Evolutionary conservation across 2,329 filamentous ascomycete genomes (phyloP).

Genomic region (Colletotrichum graminicola): DNA sequence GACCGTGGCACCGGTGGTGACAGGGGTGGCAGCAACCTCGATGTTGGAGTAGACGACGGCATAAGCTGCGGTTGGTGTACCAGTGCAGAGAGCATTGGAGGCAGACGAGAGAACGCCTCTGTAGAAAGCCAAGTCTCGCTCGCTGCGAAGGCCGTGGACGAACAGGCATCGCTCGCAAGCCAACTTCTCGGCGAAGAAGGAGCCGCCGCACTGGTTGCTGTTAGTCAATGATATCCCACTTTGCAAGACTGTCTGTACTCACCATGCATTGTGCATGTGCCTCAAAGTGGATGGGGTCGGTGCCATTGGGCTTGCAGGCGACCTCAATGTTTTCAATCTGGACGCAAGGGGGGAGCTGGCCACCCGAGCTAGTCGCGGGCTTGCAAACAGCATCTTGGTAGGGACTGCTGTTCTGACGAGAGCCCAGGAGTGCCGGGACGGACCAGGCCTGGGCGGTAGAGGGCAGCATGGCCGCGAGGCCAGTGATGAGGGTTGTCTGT

Average conservation of each 20-base stretch:
- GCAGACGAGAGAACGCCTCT: slow-evolving; percentile 51
- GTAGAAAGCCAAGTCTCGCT: slow-evolving; percentile 52
- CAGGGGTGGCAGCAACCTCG: slow-evolving; percentile 45
- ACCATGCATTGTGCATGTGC: slow-evolving; percentile 42
- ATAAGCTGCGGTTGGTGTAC: slow-evolving; percentile 54
- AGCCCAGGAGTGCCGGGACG: slow-evolving; percentile 19
- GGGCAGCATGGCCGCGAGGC: slow-evolving; percentile 30
- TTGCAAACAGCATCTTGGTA: slow-evolving; percentile 41
- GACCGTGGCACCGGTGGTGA: slow-evolving; percentile 50
- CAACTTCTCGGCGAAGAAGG: slow-evolving; percentile 58
- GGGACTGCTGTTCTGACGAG: slow-evolving; percentile 42
- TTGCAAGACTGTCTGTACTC: not conserved
- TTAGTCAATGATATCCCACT: not conserved
- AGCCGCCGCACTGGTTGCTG: slow-evolving; percentile 51
- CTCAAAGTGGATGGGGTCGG: slow-evolving; percentile 43
- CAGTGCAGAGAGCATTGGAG: slow-evolving; percentile 52
- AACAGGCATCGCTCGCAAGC: slow-evolving; percentile 57
- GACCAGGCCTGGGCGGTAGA: slow-evolving; percentile 22
- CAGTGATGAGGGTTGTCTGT: slow-evolving; percentile 33
- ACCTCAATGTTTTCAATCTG: slow-evolving; percentile 48
- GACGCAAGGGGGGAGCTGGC: slow-evolving; percentile 47
- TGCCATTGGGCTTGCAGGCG: slow-evolving; percentile 49
- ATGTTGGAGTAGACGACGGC: slow-evolving; percentile 51
- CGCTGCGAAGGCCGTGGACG: slow-evolving; percentile 55
- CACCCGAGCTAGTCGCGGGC: slow-evolving; percentile 27